A percentile compares a stretch with the other conserved stretches of the same genome.
Evolutionary conservation across 164 flowering plant species (phyloP).

Genomic region (Aristolochia californica): DNA sequence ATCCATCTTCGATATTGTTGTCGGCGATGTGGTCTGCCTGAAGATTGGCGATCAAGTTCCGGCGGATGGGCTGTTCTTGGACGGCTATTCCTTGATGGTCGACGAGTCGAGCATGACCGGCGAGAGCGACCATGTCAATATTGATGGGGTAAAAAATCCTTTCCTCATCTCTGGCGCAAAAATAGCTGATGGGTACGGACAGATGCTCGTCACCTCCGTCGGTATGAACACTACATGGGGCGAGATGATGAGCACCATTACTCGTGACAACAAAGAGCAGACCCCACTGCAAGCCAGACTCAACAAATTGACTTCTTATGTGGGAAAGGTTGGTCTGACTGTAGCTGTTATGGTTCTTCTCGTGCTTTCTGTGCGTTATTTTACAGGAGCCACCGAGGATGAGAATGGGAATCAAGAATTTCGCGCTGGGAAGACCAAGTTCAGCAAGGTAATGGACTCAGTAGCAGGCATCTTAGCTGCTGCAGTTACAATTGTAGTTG

Average conservation of each 20-base stretch:
- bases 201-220: conserved; percentile 28
- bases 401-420: conserved; percentile 37
- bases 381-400: conserved; percentile 58
- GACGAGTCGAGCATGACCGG: conserved; percentile 41
- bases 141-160: conserved; percentile 25
- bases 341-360: conserved; percentile 23
- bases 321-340: conserved; percentile 23
- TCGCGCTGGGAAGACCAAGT: conserved; percentile 40
- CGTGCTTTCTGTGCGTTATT: conserved; percentile 39
- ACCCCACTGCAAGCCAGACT: conserved; percentile 22
- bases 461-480: conserved; percentile 8
- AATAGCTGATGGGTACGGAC: conserved; percentile 35
- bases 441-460: conserved; percentile 51
- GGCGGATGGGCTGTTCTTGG: conserved; percentile 32
- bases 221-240: conserved; percentile 41
- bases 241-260: conserved; percentile 22
- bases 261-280: conserved; percentile 21
- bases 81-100: conserved; percentile 23
- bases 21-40: conserved; percentile 86
- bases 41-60: conserved; percentile 92
- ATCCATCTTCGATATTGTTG: conserved; percentile 87
- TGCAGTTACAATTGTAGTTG: conserved; percentile 22
- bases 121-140: conserved; percentile 37
- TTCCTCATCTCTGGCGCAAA: conserved; percentile 36
- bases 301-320: conserved; percentile 16